Evolutionary conservation across 2,329 filamentous ascomycete genomes (phyloP).

Genomic region (Exophiala spinifera): DNA sequence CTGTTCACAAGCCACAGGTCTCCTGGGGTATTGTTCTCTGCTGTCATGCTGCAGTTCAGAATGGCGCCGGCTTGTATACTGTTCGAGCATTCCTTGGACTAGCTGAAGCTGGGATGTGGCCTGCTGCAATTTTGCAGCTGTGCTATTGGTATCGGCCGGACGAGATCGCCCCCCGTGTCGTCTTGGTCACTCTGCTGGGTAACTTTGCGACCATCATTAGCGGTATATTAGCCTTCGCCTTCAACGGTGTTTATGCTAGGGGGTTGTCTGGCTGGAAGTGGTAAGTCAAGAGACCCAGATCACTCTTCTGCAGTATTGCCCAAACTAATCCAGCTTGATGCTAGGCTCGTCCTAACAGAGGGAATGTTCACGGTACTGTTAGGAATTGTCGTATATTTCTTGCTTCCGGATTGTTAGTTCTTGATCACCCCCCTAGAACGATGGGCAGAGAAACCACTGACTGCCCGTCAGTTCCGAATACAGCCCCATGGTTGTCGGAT

Average conservation of each 20-base stretch:
- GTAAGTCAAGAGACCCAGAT: neutral
- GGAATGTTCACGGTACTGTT: slow-evolving; percentile 43
- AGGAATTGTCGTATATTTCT: slow-evolving; percentile 36
- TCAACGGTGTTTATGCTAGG: slow-evolving; percentile 20
- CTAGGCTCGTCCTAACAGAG: slow-evolving; percentile 44
- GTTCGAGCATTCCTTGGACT: slow-evolving; percentile 64
- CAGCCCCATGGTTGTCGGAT: slow-evolving; percentile 46
- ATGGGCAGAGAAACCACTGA: neutral
- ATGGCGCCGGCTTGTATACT: slow-evolving; percentile 51
- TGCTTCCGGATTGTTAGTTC: slow-evolving; percentile 40
- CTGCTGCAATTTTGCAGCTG: slow-evolving; percentile 67
- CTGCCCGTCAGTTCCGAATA: slow-evolving; percentile 38
- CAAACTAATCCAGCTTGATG: neutral
- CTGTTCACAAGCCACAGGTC: slow-evolving; percentile 50
- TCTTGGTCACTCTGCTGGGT: slow-evolving; percentile 6
- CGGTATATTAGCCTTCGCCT: slow-evolving; percentile 31
- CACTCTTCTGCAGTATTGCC: neutral
- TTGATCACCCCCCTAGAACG: neutral
- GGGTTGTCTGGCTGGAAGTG: slow-evolving; percentile 27
- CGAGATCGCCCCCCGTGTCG: slow-evolving; percentile 47
- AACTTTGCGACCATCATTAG: slow-evolving; percentile 37
- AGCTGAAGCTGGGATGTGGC: slow-evolving; percentile 66
- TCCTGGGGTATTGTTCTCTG: slow-evolving; percentile 63
- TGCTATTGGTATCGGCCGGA: slow-evolving; percentile 65
- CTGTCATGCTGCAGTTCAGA: slow-evolving; percentile 62